Conservation (phyloP, 2,329 filamentous ascomycete species). For the Xylariaceae sp. region DNA sequence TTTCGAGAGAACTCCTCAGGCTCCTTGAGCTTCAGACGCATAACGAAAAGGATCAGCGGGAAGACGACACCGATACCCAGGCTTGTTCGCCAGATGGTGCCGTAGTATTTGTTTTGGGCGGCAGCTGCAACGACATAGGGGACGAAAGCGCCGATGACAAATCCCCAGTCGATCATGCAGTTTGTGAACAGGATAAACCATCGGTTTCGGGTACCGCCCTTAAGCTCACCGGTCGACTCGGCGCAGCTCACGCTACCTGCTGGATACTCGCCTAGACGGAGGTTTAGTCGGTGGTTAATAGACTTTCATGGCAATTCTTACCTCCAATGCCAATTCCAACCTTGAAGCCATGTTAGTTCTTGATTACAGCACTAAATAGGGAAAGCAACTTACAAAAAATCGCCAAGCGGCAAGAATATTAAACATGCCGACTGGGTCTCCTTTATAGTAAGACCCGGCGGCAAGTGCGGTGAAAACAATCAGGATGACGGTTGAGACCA, state of each 20-base stretch:
- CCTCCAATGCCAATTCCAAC: conserved; percentile 79
- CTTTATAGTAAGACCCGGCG: conserved; percentile 77
- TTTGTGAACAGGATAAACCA: conserved; percentile 95
- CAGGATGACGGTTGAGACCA: conserved; percentile 82
- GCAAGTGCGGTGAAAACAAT: conserved; percentile 84
- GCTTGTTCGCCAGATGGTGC: conserved; percentile 81
- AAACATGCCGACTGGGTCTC: conserved; percentile 73
- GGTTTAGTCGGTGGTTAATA: conserved; percentile 19
- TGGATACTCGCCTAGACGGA: conserved; percentile 69
- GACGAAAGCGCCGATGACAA: conserved; percentile 80
- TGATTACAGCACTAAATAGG: neutral
- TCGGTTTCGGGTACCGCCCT: conserved; percentile 79
- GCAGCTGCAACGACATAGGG: conserved; percentile 67
- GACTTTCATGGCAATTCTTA: conserved; percentile 40
- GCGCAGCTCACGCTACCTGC: conserved; percentile 84
- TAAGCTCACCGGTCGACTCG: conserved; percentile 84
- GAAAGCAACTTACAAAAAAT: conserved; percentile 68
- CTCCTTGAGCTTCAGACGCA: conserved; percentile 77
- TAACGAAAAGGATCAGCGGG: conserved; percentile 71
- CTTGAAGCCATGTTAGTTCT: conserved; percentile 28
- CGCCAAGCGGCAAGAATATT: conserved; percentile 81
- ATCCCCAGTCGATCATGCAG: conserved; percentile 83
- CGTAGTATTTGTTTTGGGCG: conserved; percentile 66
- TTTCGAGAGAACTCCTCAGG: conserved; percentile 78
- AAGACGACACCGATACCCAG: conserved; percentile 82